Percentiles rank a stretch among this genome's conserved stretches.
These are phyloP conservation scores for Microdochium paspali DNA, from an alignment of 2,329 filamentous ascomycete species.

Conservation along the genomic window DNA sequence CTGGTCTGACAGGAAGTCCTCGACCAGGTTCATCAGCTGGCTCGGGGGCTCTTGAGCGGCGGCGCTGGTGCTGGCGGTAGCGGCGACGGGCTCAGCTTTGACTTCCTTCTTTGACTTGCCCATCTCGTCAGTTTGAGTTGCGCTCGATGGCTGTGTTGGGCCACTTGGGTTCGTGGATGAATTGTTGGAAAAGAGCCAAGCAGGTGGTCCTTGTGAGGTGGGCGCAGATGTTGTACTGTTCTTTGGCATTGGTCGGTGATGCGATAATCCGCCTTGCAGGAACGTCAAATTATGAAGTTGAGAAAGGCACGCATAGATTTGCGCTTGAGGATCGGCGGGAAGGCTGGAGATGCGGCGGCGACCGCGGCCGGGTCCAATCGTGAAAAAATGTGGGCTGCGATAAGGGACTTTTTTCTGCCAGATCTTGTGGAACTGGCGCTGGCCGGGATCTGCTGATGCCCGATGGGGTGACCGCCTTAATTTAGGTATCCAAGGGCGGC, in stretches of 20 bases:
- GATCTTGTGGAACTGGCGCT: background rate
- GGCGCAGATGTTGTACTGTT: background rate
- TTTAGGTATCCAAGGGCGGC: too few species aligned
- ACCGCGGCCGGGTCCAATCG: background rate
- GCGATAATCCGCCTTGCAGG: background rate
- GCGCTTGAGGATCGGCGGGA: background rate
- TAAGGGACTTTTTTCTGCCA: background rate
- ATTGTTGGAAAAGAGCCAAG: conserved; percentile 24
- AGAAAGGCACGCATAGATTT: background rate
- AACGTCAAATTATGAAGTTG: background rate
- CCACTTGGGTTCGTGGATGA: conserved; percentile 6
- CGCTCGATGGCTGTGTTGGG: conserved; percentile 2
- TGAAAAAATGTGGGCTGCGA: background rate
- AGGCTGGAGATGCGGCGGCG: background rate
- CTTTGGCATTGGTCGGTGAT: background rate
- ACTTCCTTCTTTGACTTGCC: conserved; percentile 9
- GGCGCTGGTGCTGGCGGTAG: conserved; percentile 6
- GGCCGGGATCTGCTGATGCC: background rate
- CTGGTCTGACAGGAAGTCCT: conserved; percentile 55
- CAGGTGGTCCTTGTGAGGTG: conserved; percentile 9
- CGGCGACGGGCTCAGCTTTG: conserved; percentile 8
- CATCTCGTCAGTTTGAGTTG: conserved; percentile 14
- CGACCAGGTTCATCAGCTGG: conserved; percentile 58
- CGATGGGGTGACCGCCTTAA: background rate
- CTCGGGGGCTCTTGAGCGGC: conserved; percentile 33